Evolutionary conservation across 2,329 filamentous ascomycete genomes (phyloP), one percentile per base, ranked within the genome.

Genomic region (Aspergillus costaricaensis): DNA sequence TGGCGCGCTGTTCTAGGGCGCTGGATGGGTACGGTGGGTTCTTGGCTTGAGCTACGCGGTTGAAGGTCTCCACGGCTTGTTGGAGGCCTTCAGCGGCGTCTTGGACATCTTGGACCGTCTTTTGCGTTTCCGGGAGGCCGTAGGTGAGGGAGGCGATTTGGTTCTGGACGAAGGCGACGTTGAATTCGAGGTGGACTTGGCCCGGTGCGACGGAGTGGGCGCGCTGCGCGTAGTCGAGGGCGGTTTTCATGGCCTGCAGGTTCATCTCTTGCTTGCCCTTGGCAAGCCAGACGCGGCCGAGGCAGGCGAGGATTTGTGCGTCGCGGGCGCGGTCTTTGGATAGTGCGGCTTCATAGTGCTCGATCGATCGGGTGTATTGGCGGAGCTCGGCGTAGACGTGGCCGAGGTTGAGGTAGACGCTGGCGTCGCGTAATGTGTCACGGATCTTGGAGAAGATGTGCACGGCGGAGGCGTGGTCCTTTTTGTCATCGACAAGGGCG

Each of bases 131-230:
- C 5, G 86, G 82, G 57, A 96, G 81, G 38, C 81, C 83, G 76
- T 92, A 89, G 57, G 97, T 87, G 30, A 90, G 86, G 49, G 90
- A 89, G 19, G 94, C 94, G 57, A 98, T 88, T 75, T 97, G 93
- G 64, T 96, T 96, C 73, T 98, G 95, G 27, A 98, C 91, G 72
- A 97, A 99, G 0, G 95, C 95, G 27, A 99, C 91, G 71, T 99
- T 99, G 84, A 99, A 99, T 75, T 95, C 92, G 76, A 95, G 91
- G 76, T 96, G 92, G 30, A 93, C 84, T 69, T 96, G 91, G 4
- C 95, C 90, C 0, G 92, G 91, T 1, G 91, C 88, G 57, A 90
- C 85, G 58, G 87, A 85, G 17, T 96, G 85, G 25, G 94, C 92
- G 25, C 84, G 84, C 61, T 83, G 80, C 14, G 86, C 85, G 68